Evolutionary conservation across 257 asterid genomes (phyloP).

Genomic region (Solanum lignicaule): DNA sequence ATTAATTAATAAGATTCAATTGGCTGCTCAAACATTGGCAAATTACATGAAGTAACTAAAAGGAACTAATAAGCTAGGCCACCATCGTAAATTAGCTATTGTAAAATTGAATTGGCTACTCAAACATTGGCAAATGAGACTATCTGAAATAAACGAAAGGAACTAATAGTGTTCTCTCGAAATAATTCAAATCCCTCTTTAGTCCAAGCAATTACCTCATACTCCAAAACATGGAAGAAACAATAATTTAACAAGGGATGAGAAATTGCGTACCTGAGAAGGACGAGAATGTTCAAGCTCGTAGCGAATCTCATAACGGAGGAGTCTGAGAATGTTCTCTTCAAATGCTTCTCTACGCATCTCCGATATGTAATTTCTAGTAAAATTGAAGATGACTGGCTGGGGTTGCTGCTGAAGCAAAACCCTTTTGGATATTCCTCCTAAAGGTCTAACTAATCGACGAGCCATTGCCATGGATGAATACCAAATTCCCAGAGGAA

Average conservation of each 20-base stretch:
- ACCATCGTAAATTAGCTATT: background rate
- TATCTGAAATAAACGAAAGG: background rate
- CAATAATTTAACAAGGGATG: background rate
- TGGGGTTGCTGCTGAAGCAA: conserved; percentile 3
- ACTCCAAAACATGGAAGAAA: background rate
- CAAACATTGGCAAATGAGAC: background rate
- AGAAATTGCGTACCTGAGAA: conserved; percentile 29
- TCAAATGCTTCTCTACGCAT: conserved; percentile 79
- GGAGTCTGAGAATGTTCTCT: conserved; percentile 61
- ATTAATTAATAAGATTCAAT: background rate
- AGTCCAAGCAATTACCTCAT: background rate
- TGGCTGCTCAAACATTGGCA: background rate
- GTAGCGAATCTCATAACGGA: conserved; percentile 67
- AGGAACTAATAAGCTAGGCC: background rate
- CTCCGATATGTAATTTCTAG: conserved; percentile 43
- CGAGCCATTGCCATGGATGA: conserved; percentile 5
- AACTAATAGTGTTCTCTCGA: background rate
- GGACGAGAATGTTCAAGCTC: conserved; percentile 57
- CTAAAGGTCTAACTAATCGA: conserved; percentile 11
- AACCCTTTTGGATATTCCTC: conserved; percentile 1
- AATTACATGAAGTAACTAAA: background rate
- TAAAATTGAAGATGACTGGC: background rate
- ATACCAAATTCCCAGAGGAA: background rate
- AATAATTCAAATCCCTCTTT: background rate
- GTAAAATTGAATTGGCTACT: background rate